Evolutionary conservation across 2,329 filamentous ascomycete species (phyloP).

Genomic region (Cladophialophora yegresii): DNA sequence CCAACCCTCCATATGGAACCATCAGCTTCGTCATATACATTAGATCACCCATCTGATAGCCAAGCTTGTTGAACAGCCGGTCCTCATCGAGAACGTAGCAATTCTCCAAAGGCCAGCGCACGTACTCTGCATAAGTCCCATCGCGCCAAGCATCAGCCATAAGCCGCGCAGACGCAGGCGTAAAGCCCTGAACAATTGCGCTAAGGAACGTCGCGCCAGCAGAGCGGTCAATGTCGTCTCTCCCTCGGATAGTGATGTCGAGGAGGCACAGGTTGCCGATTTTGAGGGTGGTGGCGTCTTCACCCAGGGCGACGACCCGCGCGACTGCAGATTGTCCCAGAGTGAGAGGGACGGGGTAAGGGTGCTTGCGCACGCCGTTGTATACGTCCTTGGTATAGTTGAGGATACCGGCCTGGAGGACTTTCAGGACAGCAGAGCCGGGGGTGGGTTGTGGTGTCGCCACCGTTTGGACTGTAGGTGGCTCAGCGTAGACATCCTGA

Average conservation of each 20-base stretch:
- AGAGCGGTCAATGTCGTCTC: constrained; percentile 40
- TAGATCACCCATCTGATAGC: constrained; percentile 49
- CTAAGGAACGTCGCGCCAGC: constrained; percentile 22
- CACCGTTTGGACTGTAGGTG: constrained; percentile 17
- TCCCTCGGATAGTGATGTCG: constrained; percentile 43
- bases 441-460: constrained; percentile 38
- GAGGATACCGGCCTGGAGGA: constrained; percentile 42
- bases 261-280: constrained; percentile 46
- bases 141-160: constrained; percentile 44
- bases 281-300: constrained; percentile 44
- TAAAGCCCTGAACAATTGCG: constrained; percentile 37
- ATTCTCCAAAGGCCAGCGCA: constrained; percentile 45
- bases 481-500: constrained; percentile 20
- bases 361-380: constrained; percentile 44
- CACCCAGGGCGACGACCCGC: constrained; percentile 43
- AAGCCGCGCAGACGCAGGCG: constrained; percentile 41
- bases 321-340: constrained; percentile 43
- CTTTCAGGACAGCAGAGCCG: constrained; percentile 47
- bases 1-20: constrained; percentile 50
- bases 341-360: constrained; percentile 43
- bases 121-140: constrained; percentile 44
- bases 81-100: constrained; percentile 42
- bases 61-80: constrained; percentile 34
- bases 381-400: constrained; percentile 40
- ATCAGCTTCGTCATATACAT: constrained; percentile 41